Evolutionary conservation across 768 basidiomycete genomes (phyloP), one percentile per base, ranked within the genome.

Genomic region (Tylopilus rubrobrunneus): DNA sequence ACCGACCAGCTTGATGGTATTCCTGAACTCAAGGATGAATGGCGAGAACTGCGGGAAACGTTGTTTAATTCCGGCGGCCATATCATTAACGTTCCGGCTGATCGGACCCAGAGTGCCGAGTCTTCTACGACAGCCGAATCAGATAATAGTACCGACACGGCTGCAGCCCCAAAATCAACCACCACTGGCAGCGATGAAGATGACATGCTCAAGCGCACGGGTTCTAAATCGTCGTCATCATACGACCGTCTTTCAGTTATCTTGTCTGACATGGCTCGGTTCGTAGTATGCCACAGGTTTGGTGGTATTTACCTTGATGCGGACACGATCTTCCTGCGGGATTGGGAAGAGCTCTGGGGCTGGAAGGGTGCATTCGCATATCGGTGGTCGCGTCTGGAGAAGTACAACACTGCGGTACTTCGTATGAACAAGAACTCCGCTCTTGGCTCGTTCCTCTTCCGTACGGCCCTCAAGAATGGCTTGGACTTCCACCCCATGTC

Each of bases 261-360:
- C 61, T 74, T 98, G 5, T 95, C 92, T 5, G 96, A 98, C 67
- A 92, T 98, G 87, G 96, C 92, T 17, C 87, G 96, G 23, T 99
- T 98, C 69, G 86, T 98, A 52, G 78, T 99, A n/a, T 94, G 92
- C 56, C 92, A 99, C 70, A 87, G 94, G 21, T 98, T 89, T 64
- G 96, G 97, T 23, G 96, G 96, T 14, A 89, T 94, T 46, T 99
- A 98, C 67, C 84, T 99, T 49, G 96, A 99, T 64, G 94, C 95
- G 10, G 97, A 98, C 67, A 98, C 93, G 9, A 83, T 99, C 58
- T 84, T 99, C 61, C 73, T 99, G 31, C 87, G 97, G 21, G 96
- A 99, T 65, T 99, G 97, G 97, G 95, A 97, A 67, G 96, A 98
- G 61, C 76, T 99, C 6, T 98, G 92, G 92, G 92, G 92, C 28